Evolutionary conservation across 306 rosid genomes (phyloP), one percentile per base, ranked within the genome.

Genomic region (Vicia villosa): DNA sequence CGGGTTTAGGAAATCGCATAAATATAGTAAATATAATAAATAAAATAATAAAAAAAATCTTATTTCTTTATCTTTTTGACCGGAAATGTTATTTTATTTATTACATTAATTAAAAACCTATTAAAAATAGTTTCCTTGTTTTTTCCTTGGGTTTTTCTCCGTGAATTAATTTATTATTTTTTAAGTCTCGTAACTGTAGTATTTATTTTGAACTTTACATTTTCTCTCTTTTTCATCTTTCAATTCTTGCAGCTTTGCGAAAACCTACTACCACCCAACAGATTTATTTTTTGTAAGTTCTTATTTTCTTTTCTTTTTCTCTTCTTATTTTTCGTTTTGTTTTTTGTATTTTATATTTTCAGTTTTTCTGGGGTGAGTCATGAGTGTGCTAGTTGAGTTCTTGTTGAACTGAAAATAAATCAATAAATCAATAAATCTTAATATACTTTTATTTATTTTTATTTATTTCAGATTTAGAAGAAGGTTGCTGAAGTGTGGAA

Each of bases 191-290:
- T 70, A 78, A 78, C 78, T 20, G 79, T 64, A 42, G 81, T 72
- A 69, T 71, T 75, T 77, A 43, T 82, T 71, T 79, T 68, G 45
- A 13, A 60, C 72, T 63, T 45, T 68, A 75, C 64, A 73, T 63
- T 67, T 74, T 69, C 83, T 52, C 28, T 70, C 77, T 52, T 73
- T 83, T 81, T 63, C 77, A 71, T 28, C 81, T 62, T 68, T 61
- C 86, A 79, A 85, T 82, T 88, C 91, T 68, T 83, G 83, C 77
- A 77, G 77, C 78, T 73, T 81, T 73, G 80, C 73, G 70, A 84
- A 83, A 83, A 80, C 79, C 81, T 74, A 82, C 81, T 74, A 82
- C 77, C 73, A 46, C 73, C 80, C 75, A 86, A 74, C 84, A 26
- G 68, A 46, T 70, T 76, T 77, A 72, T 68, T 73, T 55, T 68